Evolutionary conservation across 2,329 filamentous ascomycete species (phyloP), one percentile per base, ranked within the genome.

Genomic region (Juglanconis sp.): DNA sequence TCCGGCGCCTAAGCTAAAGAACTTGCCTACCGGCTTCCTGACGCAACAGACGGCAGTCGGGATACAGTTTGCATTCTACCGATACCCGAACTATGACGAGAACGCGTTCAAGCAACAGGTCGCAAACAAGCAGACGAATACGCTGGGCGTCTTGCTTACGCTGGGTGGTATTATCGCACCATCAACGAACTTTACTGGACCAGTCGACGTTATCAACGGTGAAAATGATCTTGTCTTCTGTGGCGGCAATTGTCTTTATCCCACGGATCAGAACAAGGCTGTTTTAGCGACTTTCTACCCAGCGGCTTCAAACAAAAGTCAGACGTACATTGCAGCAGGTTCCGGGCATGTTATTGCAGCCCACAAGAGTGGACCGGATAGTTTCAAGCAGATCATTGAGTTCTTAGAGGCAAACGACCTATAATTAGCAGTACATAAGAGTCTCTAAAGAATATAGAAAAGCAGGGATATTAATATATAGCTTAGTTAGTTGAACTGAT

Each of bases 1-100:
- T 74, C 73, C 2, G 75, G 76, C 34, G 73, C 72, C 65, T 52
- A 69, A 69, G 49, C 74, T 74, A 51, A 55, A 54, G 56, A 24
- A 54, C 50, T 53, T 67, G 36, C 62, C 63, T 5, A 58, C 57
- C 35, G 64, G 64, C 35, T 67, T 42, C 51, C 58, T 66, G 47
- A 63, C 63, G 51, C 61, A 63, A 46, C 54, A 64, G 44, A 62
- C 64, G 13, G 56, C 63, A 8, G 52, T 10, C 34, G 65, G 64
- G 32, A 63, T 67, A 53, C 65, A 67, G 59, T 63, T 64, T 35
- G 60, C 65, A 50, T 67, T 67, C 55, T 67, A 62, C 64, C 60
- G 62, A 42, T 52, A 62, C 17, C 64, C 66, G 5, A 63, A 64
- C 40, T 66, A 65, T 34, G 65, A 66, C 44, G 54, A 57, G 57